Base-by-base conservation (phyloP, 805 yeast species). In the Yamadazyma olivae region DNA sequence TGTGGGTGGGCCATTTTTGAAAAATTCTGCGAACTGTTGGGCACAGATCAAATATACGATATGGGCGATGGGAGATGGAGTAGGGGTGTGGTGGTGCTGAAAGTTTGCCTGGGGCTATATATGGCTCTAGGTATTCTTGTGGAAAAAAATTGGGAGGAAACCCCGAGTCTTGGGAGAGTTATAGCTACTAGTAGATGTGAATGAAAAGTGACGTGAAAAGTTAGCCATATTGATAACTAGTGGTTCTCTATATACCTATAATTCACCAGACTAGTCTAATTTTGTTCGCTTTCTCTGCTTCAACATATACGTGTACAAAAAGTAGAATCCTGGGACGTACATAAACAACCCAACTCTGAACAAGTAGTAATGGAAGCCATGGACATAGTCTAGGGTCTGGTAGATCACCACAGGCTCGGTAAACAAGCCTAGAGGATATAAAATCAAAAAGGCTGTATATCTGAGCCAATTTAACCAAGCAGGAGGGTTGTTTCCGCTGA, bases 281-380 rank as follows among this genome's bases (percentile, higher is more conserved):
- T n/a, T n/a, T n/a, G n/a, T n/a, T n/a, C n/a, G n/a, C n/a, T n/a
- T n/a, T 33, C 67, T 43, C 35, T 61, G 67, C 24, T 38, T 46
- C 34, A 53, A 48, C 67, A 61, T 61, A 43, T 61, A 50, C 19
- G 43, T 34, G 41, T 58, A 61, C 15, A 61, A 41, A 16, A 38
- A 27, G 14, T 45, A 28, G 35, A 61, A 56, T 3, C 67, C 67
- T 3, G 67, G 67, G 5, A 59, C 16, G 33, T 61, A 61, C 45
- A 59, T 36, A 2, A 49, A 53, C 22, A 53, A 49, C 4, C 44
- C 45, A 1, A 52, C 36, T 12, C 52, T 34, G 32, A 58, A 59
- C 22, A 41, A 41, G 33, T 43, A 46, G 42, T 58, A 51, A 26
- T 41, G 43, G 25, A 39, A 35, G 15, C 26, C 26, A 16, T 30